A percentile compares a stretch with the other conserved stretches of the same genome.
Conservation (phyloP, 1,284 basidiomycete species). For the Mycena sp. region DNA sequence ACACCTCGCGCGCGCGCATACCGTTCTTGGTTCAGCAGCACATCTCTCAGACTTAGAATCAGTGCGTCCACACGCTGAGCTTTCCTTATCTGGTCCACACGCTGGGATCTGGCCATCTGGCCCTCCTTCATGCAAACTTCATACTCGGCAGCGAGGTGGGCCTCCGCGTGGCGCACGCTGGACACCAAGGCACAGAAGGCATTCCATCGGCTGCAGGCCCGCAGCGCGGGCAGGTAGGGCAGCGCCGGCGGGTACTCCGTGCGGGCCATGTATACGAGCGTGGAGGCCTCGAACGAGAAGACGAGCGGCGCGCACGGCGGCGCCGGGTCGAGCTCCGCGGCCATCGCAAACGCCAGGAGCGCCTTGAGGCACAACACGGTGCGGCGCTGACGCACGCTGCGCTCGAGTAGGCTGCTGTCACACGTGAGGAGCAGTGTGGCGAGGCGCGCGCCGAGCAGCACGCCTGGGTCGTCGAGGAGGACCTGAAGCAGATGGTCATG, state of each 20-base stretch:
- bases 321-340: not conserved
- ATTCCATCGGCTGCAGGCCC: conserved; percentile 10
- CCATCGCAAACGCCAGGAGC: conserved; percentile 14
- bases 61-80: not conserved
- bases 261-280: not conserved
- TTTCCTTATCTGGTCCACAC: not conserved
- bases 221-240: conserved; percentile 10
- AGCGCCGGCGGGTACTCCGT: conserved; percentile 12
- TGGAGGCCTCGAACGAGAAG: conserved; percentile 12
- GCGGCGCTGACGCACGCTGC: not conserved
- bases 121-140: too few species aligned
- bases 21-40: not conserved
- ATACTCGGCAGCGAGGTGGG: too few species aligned
- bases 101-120: not conserved
- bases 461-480: conserved; percentile 16
- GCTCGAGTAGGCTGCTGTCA: conserved; percentile 11
- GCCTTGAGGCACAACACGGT: conserved; percentile 10
- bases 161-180: too few species aligned
- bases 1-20: not conserved
- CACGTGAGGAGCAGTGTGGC: conserved; percentile 1
- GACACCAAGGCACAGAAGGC: conserved; percentile 7
- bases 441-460: conserved; percentile 10
- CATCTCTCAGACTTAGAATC: not conserved
- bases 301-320: too few species aligned
- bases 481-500: conserved; percentile 13